A percentile compares a stretch with the other conserved stretches of the same genome.
Evolutionary conservation across 2,329 filamentous ascomycete genomes (phyloP).

Genomic region (Claviceps monticola): DNA sequence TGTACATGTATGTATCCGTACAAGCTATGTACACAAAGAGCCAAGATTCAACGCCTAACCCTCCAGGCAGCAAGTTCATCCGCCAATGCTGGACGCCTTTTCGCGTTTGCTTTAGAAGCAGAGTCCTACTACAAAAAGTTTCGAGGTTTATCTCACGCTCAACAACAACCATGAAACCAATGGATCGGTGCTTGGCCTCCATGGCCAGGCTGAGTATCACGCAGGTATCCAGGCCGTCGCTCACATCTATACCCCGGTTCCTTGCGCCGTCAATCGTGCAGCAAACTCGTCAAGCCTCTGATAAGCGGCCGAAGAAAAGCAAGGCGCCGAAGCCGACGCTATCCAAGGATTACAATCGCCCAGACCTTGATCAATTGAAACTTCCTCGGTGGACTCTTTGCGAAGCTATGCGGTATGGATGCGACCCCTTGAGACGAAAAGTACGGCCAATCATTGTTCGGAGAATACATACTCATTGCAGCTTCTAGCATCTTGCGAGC

Average conservation of each 20-base stretch:
- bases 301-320: conserved; percentile 34
- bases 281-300: conserved; percentile 28
- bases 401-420: conserved; percentile 72
- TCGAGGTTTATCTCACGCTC: conserved; percentile 10
- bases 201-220: conserved; percentile 36
- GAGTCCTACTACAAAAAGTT: neutral
- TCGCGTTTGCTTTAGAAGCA: conserved; percentile 1
- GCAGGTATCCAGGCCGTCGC: conserved; percentile 26
- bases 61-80: conserved; percentile 10
- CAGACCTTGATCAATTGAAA: conserved; percentile 50
- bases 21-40: neutral
- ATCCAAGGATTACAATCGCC: conserved; percentile 53
- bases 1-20: no score
- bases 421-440: neutral
- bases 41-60: conserved; percentile 12
- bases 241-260: conserved; percentile 32
- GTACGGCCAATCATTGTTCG: neutral
- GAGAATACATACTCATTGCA: neutral
- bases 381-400: conserved; percentile 60
- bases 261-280: conserved; percentile 33
- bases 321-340: conserved; percentile 39
- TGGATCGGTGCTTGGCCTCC: conserved; percentile 39
- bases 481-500: conserved; percentile 68
- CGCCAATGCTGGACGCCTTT: conserved; percentile 4
- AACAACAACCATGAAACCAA: conserved; percentile 30